Conservation (phyloP, 495 filamentous ascomycete genomes). For the Lineolata rhizophorae region DNA sequence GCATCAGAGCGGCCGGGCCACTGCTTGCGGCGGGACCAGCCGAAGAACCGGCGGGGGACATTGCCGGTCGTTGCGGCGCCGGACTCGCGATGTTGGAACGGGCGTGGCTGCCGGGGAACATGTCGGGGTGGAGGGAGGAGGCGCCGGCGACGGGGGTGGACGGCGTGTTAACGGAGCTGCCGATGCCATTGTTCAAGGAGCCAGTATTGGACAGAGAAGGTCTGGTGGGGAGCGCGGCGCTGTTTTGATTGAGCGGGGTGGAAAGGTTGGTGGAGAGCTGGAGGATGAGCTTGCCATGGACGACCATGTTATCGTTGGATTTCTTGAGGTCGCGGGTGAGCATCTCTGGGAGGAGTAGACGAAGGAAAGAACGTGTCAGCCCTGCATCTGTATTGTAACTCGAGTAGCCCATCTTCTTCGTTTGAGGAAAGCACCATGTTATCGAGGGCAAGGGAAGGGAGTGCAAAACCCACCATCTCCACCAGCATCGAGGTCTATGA, state of each 20-base stretch:
- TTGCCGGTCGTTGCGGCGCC: background rate
- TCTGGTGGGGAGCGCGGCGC: conserved; percentile 2
- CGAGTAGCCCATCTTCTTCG: no score
- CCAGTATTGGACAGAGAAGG: conserved; percentile 16
- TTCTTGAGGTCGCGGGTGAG: conserved; percentile 96
- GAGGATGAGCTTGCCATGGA: conserved; percentile 92
- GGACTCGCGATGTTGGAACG: background rate
- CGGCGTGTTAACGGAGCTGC: conserved; percentile 3
- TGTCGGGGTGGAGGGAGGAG: conserved; percentile 13
- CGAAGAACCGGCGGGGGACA: background rate
- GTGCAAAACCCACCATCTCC: no score
- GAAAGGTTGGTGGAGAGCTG: conserved; percentile 80
- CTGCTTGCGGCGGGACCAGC: background rate
- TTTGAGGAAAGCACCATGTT: no score
- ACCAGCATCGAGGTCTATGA: conserved; percentile 70
- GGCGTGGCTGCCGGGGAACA: conserved; percentile 6
- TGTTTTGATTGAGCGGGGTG: conserved; percentile 22
- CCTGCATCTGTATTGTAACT: no score
- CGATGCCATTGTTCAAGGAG: conserved; percentile 5
- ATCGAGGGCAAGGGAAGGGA: no score
- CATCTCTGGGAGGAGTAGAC: conserved; percentile 61
- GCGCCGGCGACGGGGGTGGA: conserved; percentile 11
- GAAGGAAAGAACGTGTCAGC: no score
- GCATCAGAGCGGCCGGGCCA: background rate
- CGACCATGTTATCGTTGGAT: conserved; percentile 91